Evolutionary conservation across 768 basidiomycete genomes (phyloP).

Genomic region (Gloeostereum incarnatum): DNA sequence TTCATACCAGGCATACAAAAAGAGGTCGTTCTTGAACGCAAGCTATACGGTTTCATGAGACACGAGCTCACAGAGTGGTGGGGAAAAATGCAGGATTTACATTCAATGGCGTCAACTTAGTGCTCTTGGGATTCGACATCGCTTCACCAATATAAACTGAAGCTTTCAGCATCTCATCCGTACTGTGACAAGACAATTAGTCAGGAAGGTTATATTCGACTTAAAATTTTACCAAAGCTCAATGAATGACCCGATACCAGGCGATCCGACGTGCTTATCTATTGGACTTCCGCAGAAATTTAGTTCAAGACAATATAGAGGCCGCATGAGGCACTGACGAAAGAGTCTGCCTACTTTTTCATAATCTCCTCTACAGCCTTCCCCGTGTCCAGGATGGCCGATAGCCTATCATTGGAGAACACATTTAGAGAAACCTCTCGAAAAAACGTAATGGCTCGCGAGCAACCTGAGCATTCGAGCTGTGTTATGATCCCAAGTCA

Average conservation of each 20-base stretch:
- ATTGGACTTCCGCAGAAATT: slow-evolving; percentile 51
- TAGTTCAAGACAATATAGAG: too few species aligned
- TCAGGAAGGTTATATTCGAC: slow-evolving; percentile 72
- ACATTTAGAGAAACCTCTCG: slow-evolving; percentile 61
- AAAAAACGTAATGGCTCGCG: slow-evolving; percentile 70
- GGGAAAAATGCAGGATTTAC: too few species aligned
- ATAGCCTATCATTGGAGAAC: slow-evolving; percentile 64
- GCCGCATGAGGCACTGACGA: not conserved
- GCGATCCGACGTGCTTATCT: slow-evolving; percentile 55
- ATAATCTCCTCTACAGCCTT: slow-evolving; percentile 41
- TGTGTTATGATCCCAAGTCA: too few species aligned
- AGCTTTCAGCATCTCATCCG: too few species aligned
- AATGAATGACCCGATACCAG: slow-evolving; percentile 62
- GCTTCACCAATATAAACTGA: too few species aligned
- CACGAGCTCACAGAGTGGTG: too few species aligned
- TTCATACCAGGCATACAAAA: slow-evolving; percentile 72
- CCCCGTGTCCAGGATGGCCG: slow-evolving; percentile 60
- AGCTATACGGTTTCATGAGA: slow-evolving; percentile 26
- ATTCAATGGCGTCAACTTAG: too few species aligned
- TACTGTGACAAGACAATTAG: slow-evolving; percentile 31
- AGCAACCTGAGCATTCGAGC: slow-evolving; percentile 69
- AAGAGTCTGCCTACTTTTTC: too few species aligned
- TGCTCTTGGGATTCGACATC: too few species aligned
- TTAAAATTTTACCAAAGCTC: slow-evolving; percentile 67
- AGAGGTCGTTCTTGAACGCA: slow-evolving; percentile 52